A percentile compares a stretch with the other conserved stretches of the same genome.
Conservation (phyloP, 208 protist species). For the Crithidia acanthocephali region DNA sequence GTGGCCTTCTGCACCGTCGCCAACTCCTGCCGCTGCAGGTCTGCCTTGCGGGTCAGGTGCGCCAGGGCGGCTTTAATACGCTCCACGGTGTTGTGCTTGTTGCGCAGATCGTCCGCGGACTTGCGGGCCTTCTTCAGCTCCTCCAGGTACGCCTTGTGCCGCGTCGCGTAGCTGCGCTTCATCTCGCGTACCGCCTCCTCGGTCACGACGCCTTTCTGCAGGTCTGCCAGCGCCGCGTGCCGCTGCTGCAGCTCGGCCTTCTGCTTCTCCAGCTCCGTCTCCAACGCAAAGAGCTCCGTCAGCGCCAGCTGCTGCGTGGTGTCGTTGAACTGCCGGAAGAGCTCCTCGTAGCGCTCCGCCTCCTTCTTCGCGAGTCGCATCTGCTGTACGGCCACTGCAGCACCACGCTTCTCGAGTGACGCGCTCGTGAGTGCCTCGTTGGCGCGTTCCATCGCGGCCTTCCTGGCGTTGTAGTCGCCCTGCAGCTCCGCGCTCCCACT, state of each 20-base stretch:
- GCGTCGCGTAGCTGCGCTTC: constrained; percentile 70
- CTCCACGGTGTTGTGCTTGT: constrained; percentile 66
- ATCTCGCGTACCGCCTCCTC: constrained; percentile 81
- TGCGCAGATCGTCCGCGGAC: constrained; percentile 63
- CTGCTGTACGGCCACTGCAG: constrained; percentile 93
- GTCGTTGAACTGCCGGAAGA: constrained; percentile 47
- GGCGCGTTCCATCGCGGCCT: constrained; percentile 68
- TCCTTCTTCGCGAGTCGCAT: constrained; percentile 97
- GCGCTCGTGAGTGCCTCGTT: constrained; percentile 81
- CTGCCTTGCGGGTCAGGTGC: constrained; percentile 73
- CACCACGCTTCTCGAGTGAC: constrained; percentile 90
- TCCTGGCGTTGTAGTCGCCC: constrained; percentile 92
- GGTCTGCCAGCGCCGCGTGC: constrained; percentile 49
- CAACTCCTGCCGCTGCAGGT: constrained; percentile 61
- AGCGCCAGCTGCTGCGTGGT: constrained; percentile 79
- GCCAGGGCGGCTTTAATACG: constrained; percentile 67
- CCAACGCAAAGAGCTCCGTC: constrained; percentile 92
- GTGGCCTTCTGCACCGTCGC: constrained; percentile 53
- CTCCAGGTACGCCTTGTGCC: constrained; percentile 83
- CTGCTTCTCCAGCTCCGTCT: constrained; percentile 73
- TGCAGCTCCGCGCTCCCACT: constrained; percentile 93
- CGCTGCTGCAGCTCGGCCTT: constrained; percentile 68
- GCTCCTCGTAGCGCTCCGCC: constrained; percentile 89
- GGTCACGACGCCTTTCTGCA: constrained; percentile 75
- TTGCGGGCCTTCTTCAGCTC: constrained; percentile 74